Conservation (phyloP, 75 land plant genomes). For the Picea sitchensis region DNA sequence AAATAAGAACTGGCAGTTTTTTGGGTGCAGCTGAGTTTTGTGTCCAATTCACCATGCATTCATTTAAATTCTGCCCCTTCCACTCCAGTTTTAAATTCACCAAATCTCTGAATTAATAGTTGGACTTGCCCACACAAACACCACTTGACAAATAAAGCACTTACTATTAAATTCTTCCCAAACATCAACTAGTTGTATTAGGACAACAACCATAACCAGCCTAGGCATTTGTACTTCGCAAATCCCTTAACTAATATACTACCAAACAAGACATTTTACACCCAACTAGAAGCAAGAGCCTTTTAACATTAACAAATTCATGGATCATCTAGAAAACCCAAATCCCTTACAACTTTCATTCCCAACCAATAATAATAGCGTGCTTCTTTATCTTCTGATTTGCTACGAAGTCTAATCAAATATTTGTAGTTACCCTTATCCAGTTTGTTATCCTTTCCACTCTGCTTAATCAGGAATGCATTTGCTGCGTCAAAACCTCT, state of each 20-base stretch:
- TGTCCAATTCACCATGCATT: no score
- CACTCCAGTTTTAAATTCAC: no score
- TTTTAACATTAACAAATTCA: background rate
- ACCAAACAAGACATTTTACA: no score
- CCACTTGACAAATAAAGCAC: background rate
- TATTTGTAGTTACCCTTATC: background rate
- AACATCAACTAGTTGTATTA: no score
- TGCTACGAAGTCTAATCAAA: background rate
- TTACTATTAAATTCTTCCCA: background rate
- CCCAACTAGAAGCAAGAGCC: no score
- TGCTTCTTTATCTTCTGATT: background rate
- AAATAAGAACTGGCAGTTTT: no score
- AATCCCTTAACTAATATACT: no score
- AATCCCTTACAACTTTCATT: background rate
- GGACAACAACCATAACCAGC: no score
- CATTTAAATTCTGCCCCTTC: no score
- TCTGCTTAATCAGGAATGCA: background rate
- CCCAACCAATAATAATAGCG: background rate
- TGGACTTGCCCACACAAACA: background rate
- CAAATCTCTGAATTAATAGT: no score
- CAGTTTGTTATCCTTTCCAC: background rate
- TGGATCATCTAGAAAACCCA: background rate
- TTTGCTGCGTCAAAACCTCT: slow-evolving; percentile 3
- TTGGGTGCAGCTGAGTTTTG: no score
- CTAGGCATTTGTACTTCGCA: no score